Evolutionary conservation across 768 basidiomycete species (phyloP).

Genomic region (Amanita rubescens): DNA sequence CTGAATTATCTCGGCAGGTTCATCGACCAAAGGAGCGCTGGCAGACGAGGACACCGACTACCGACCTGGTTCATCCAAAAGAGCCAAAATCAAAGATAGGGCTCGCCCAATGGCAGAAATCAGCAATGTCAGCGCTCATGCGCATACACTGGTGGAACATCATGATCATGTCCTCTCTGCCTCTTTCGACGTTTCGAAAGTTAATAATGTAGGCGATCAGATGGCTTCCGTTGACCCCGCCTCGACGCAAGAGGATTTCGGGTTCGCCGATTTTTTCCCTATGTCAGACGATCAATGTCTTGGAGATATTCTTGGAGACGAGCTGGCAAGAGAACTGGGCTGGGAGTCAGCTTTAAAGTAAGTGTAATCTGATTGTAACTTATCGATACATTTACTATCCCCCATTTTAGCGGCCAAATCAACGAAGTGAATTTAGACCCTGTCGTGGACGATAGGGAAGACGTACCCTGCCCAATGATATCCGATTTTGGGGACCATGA

Average conservation of each 20-base stretch:
- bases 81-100: conserved; percentile 21
- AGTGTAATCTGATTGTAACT: background rate
- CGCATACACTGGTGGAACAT: conserved; percentile 65
- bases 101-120: conserved; percentile 19
- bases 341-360: conserved; percentile 38
- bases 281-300: conserved; percentile 50
- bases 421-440: background rate
- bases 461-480: background rate
- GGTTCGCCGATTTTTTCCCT: conserved; percentile 43
- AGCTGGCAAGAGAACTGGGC: conserved; percentile 68
- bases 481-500: background rate
- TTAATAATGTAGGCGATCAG: conserved; percentile 25
- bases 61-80: conserved; percentile 15
- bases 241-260: conserved; percentile 40
- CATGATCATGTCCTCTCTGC: conserved; percentile 59
- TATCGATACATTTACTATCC: background rate
- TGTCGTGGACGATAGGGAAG: background rate
- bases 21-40: conserved; percentile 5
- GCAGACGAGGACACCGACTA: conserved; percentile 44
- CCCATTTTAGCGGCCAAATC: background rate
- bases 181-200: conserved; percentile 59
- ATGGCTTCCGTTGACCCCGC: conserved; percentile 44
- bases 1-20: background rate
- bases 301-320: conserved; percentile 59
- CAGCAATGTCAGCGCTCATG: conserved; percentile 43